Percentiles rank a stretch among this genome's conserved stretches.
Evolutionary conservation across 78 protist genomes (phyloP).

Genomic region (Dictyostelium firmibasis): DNA sequence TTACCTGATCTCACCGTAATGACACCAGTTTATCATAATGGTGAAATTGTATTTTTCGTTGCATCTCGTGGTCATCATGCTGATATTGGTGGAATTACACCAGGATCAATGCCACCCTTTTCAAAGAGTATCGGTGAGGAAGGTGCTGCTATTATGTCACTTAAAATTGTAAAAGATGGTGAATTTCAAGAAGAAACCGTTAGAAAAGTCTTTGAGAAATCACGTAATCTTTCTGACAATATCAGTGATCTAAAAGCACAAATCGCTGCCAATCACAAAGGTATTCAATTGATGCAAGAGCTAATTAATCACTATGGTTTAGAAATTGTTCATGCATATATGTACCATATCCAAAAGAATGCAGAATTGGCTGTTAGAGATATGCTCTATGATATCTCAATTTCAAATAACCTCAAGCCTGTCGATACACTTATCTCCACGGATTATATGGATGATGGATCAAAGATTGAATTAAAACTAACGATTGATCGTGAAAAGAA

Average conservation of each 20-base stretch:
- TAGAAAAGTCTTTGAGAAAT: constrained; percentile 25
- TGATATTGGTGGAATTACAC: constrained; percentile 97
- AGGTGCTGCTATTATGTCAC: constrained; percentile 90
- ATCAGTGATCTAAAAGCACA: constrained; percentile 93
- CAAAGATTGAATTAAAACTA: constrained; percentile 83
- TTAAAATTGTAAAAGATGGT: constrained; percentile 81
- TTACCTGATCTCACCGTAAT: constrained; percentile 98
- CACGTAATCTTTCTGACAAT: constrained; percentile 86
- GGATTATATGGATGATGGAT: constrained; percentile 97
- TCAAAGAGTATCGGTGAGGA: constrained; percentile 88
- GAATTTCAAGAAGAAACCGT: constrained; percentile 82
- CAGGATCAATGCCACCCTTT: constrained; percentile 98
- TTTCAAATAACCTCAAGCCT: constrained; percentile 4
- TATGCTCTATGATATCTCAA: constrained; percentile 60
- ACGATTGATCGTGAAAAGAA: constrained; percentile 73
- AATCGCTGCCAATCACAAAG: constrained; percentile 93
- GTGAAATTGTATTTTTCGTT: constrained; percentile 91
- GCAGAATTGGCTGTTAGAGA: constrained; percentile 93
- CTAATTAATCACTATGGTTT: constrained; percentile 82
- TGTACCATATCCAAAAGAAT: constrained; percentile 90
- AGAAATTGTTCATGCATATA: constrained; percentile 93
- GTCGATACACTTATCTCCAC: constrained; percentile 54
- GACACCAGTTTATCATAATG: constrained; percentile 90
- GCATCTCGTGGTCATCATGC: constrained; percentile 98
- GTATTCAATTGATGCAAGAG: constrained; percentile 86